Evolutionary conservation across 2,329 filamentous ascomycete genomes (phyloP).

Genomic region (Trichophyton benhamiae): DNA sequence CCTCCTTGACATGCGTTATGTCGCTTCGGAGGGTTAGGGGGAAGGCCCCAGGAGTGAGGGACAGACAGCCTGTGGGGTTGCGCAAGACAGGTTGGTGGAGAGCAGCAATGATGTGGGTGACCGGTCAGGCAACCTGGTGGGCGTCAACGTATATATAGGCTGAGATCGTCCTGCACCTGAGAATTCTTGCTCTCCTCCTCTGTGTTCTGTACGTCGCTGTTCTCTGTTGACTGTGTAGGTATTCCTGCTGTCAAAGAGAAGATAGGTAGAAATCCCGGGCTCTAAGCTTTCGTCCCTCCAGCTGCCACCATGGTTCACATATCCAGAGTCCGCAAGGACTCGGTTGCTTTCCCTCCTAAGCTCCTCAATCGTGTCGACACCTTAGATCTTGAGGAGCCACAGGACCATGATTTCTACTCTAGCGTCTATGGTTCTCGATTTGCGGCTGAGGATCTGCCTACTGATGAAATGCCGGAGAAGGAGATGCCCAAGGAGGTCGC

Average conservation of each 20-base stretch:
- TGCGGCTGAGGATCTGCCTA: constrained; percentile 67
- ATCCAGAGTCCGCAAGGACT: constrained; percentile 26
- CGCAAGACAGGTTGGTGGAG: background rate
- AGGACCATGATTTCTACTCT: constrained; percentile 47
- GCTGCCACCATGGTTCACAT: constrained; percentile 30
- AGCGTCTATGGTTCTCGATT: constrained; percentile 83
- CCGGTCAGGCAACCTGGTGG: background rate
- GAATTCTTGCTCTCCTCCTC: background rate
- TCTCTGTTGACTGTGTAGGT: background rate
- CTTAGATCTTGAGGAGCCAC: constrained; percentile 33
- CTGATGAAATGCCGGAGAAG: constrained; percentile 70
- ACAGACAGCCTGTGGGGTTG: background rate
- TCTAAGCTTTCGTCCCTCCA: background rate
- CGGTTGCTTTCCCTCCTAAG: constrained; percentile 25
- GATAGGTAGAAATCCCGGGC: background rate
- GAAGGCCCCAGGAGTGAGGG: background rate
- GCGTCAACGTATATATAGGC: background rate
- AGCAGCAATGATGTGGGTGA: background rate
- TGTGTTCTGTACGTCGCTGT: background rate
- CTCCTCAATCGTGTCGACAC: constrained; percentile 35
- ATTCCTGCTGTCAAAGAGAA: background rate
- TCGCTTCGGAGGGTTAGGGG: background rate
- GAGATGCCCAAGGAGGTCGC: constrained; percentile 89
- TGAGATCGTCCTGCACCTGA: background rate
- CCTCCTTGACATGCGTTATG: background rate